Base-by-base conservation (phyloP, 2,329 filamentous ascomycete species). In the Cladosporium sphaerospermum region DNA sequence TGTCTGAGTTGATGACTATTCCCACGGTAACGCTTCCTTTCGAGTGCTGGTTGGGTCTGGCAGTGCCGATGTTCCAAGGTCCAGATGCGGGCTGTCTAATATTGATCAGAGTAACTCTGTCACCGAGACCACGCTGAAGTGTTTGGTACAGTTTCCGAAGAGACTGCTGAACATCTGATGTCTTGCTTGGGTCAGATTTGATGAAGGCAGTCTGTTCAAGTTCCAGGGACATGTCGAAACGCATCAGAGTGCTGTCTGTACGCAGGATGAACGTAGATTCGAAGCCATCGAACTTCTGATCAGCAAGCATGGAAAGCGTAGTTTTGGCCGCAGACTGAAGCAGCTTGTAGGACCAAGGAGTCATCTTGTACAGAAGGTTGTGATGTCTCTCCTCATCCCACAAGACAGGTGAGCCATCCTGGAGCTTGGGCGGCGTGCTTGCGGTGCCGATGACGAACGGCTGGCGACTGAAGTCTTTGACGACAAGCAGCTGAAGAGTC, bases 351-450 rank as follows among this genome's bases (percentile, higher is more conserved):
- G 91, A 93, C 85, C 87, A 96, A 11, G 82, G 72, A 0, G 83
- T 86, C 87, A 96, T 95, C 70, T 96, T 96, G 73, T 85, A 96
- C 5, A 95, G 73, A 16, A 97, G 64, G 61, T 99, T 99, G 52
- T 95, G 74, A 31, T 83, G 81, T 57, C 87, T 80, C 19, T 76
- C 75, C 0, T 83, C 81, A 66, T 97, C 92, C 64, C 88, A 96
- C 45, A 96, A 74, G 31, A 91, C 78, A 1, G 93, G 91, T 0
- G 75, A 72, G 52, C 68, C 69, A 10, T 70, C 76, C 8, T 43
- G 31, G 1, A 51, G 40, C 5, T 40, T 51, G 3, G 73, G 57
- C 71, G 59, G 71, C 62, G 2, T 69, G 62, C 8, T 67, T 65
- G 69, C 62, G 64, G 73, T 23, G 54, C 70, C 63, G 60, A 76